Percentiles rank a stretch among this genome's conserved stretches.
phyloP scores from a whole-genome alignment of 2,329 filamentous ascomycete species.

The Trichophyton benhamiae region DNA sequence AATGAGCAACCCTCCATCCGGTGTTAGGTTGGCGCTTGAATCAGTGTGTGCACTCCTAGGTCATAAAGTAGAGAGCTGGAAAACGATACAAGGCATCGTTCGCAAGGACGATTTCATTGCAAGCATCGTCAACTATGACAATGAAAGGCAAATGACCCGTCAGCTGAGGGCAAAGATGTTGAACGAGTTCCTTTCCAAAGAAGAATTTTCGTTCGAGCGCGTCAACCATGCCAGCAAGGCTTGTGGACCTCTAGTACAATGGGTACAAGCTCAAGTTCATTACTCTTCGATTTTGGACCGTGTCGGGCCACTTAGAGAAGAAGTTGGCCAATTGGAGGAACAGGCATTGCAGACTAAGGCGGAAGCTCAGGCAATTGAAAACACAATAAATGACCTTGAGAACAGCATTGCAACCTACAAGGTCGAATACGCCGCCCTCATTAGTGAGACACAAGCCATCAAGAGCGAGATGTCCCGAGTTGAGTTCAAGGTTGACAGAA shows the following conservation, averaged over 20 bases:
- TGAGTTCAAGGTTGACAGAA: constrained; percentile 95
- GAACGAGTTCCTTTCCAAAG: constrained; percentile 78
- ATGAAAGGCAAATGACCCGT: constrained; percentile 86
- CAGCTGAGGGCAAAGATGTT: constrained; percentile 75
- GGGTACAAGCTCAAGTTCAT: constrained; percentile 91
- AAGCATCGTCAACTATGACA: constrained; percentile 95
- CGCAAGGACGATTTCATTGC: constrained; percentile 93
- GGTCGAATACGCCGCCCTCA: constrained; percentile 85
- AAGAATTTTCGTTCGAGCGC: constrained; percentile 91
- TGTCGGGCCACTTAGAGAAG: constrained; percentile 81
- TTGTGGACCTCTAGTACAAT: constrained; percentile 91
- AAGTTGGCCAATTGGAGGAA: constrained; percentile 77
- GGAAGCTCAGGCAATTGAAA: constrained; percentile 80
- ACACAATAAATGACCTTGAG: constrained; percentile 73
- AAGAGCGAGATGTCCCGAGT: constrained; percentile 94
- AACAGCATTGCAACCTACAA: constrained; percentile 90
- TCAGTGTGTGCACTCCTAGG: constrained; percentile 93
- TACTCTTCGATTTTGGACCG: constrained; percentile 96
- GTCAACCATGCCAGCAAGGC: constrained; percentile 95
- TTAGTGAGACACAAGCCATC: constrained; percentile 94
- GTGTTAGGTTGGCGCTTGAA: constrained; percentile 84
- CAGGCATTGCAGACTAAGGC: constrained; percentile 85
- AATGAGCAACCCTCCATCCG: constrained; percentile 82
- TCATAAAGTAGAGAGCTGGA: constrained; percentile 84
- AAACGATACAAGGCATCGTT: constrained; percentile 74